Percentiles rank a stretch among this genome's conserved stretches.
phyloP scores from a whole-genome alignment of 208 protist genomes.

The Trypanosoma mega region DNA sequence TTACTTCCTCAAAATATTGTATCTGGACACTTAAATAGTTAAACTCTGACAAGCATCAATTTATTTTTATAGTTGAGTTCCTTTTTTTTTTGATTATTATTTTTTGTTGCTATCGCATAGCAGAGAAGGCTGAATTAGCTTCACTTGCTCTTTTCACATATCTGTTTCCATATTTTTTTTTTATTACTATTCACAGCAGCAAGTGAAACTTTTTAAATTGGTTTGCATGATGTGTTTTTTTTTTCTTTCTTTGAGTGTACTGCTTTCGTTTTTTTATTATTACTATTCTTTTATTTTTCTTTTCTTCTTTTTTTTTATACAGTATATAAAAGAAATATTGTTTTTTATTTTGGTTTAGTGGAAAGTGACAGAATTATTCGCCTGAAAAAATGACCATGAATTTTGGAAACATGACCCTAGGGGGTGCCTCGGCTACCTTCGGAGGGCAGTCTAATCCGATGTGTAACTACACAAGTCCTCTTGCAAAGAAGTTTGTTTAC shows the following conservation, averaged over 20 bases:
- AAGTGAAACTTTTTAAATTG: background rate
- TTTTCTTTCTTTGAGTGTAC: conserved; percentile 1
- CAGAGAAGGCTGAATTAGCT: too few relatives aligned
- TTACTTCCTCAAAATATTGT: too few relatives aligned
- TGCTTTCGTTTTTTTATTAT: conserved; percentile 11
- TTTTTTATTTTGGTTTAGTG: conserved; percentile 14
- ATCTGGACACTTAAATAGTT: too few relatives aligned
- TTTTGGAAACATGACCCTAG: conserved; percentile 82
- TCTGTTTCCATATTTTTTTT: conserved; percentile 24
- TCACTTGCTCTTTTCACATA: too few relatives aligned
- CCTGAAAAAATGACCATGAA: conserved; percentile 90
- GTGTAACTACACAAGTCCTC: conserved; percentile 88
- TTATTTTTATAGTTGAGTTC: too few relatives aligned
- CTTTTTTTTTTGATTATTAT: too few relatives aligned
- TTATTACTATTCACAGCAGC: background rate
- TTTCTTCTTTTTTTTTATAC: background rate
- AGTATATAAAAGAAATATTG: background rate
- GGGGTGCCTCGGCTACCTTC: conserved; percentile 84
- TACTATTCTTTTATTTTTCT: conserved; percentile 7
- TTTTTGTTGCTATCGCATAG: too few relatives aligned
- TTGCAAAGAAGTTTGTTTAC: conserved; percentile 90
- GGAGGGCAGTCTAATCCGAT: conserved; percentile 85
- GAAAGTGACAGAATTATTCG: too few relatives aligned
- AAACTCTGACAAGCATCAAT: too few relatives aligned
- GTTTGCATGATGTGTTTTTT: conserved; percentile 3